Evolutionary conservation across 1,284 basidiomycete species (phyloP), one percentile per base, ranked within the genome.

Genomic region (Fereydounia khargensis): DNA sequence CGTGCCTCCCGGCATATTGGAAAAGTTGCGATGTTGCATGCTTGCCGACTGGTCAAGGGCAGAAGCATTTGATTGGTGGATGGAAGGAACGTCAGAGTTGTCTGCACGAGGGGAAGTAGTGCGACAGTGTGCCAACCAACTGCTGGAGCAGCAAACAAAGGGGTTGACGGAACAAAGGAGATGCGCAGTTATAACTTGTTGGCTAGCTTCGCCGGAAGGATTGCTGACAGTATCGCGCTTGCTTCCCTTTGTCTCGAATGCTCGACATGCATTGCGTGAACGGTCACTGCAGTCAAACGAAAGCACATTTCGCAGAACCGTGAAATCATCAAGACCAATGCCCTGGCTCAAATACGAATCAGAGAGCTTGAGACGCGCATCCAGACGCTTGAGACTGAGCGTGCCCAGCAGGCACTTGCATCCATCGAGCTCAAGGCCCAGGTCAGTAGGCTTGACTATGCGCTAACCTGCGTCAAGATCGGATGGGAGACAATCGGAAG

Each of bases 261-360:
- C 33, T 9, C 16, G 9, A 10, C 9, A 8, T 35, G 33, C 14
- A 10, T n/a, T n/a, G n/a, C n/a, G n/a, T n/a, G n/a, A n/a, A n/a
- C n/a, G n/a, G 17, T 9, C 38, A 14, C 14, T 3, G 36, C 20
- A 45, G 16, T 52, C 47, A 68, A 66, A 35, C 68, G 71, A 16
- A 74, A 74, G 47, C 71, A 74, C 42, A 69, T 72, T 13, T 56
- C 68, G 10, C 71, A 74, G 37, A 74, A 74, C 35, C 51, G 71
- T 24, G 69, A 74, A 30, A 64, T 74, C 46, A 72, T 74, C 43
- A 72, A 68, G 39, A 47, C 63, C 35, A 74, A 74, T 24, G 59
- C 71, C 14, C 28, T 63, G 0, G 45, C 54, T 0, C 65, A 70
- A 36, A 35, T 68, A 24, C 65, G 70, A 20, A 65, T 69, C 22